These are phyloP conservation scores for Metschnikowia aberdeeniae DNA, from an alignment of 805 yeast species.

Conservation along the genomic window DNA sequence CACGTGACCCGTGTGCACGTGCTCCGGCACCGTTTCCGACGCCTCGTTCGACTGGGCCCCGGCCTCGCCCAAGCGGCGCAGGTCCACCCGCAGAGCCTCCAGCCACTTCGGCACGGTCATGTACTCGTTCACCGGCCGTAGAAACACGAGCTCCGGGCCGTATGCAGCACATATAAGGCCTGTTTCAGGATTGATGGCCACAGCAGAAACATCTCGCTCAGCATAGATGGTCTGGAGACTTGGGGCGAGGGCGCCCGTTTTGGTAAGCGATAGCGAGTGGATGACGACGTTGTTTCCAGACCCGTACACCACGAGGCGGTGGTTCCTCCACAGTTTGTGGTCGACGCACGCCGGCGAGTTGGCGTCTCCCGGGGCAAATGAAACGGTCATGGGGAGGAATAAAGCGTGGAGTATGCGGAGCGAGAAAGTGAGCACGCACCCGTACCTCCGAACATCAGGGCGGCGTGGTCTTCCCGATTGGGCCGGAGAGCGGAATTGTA, in stretches of 20 bases:
- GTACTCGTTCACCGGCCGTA: constrained; percentile 54
- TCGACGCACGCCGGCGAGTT: constrained; percentile 53
- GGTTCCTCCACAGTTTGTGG: constrained; percentile 62
- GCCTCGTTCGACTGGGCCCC: not conserved
- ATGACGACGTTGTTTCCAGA: constrained; percentile 84
- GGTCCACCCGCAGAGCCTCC: constrained; percentile 21
- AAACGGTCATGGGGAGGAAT: constrained; percentile 48
- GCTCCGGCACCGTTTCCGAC: not conserved
- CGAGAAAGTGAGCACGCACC: not conserved
- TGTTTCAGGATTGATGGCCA: constrained; percentile 56
- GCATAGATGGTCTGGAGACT: constrained; percentile 75
- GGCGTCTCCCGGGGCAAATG: constrained; percentile 84
- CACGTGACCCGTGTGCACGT: not conserved
- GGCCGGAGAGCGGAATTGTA: no score
- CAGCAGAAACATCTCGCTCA: constrained; percentile 59
- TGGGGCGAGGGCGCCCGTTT: not conserved
- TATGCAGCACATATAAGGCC: constrained; percentile 59
- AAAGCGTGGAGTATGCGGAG: not conserved
- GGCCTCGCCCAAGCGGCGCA: not conserved
- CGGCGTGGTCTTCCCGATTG: no score
- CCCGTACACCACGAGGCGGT: constrained; percentile 65
- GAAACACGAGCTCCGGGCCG: constrained; percentile 42
- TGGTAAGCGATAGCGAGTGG: constrained; percentile 15
- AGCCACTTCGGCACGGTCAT: constrained; percentile 46
- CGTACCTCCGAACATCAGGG: no score